Percentiles rank a stretch among this genome's conserved stretches.
phyloP scores from a whole-genome alignment of 108 stramenopile species.

The Nitzschia sp. region DNA sequence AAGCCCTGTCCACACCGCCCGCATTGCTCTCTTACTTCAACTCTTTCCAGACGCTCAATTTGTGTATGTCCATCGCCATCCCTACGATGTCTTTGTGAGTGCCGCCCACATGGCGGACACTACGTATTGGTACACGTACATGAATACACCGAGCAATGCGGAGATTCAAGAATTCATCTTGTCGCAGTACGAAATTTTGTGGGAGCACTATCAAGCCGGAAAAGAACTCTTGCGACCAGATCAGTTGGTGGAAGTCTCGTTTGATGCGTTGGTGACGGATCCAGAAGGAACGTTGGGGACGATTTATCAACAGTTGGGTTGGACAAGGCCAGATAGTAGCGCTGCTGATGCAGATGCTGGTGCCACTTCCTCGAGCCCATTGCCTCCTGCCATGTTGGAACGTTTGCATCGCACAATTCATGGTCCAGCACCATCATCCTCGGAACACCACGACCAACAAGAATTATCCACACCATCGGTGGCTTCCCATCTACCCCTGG shows the following conservation, averaged over 20 bases:
- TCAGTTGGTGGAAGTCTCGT: conserved; percentile 40
- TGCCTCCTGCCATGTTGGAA: conserved; percentile 2
- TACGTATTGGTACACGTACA: conserved; percentile 45
- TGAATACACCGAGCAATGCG: conserved; percentile 22
- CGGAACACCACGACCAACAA: too few relatives aligned
- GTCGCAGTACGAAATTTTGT: conserved; percentile 44
- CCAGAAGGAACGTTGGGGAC: conserved; percentile 25
- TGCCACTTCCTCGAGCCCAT: too few relatives aligned
- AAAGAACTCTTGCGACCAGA: neutral
- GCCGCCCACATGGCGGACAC: conserved; percentile 53
- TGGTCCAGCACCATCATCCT: too few relatives aligned
- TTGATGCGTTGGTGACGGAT: conserved; percentile 33
- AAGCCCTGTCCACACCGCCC: conserved; percentile 48
- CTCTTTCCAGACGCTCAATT: conserved; percentile 49
- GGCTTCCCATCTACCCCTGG: too few relatives aligned
- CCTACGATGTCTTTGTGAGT: conserved; percentile 41
- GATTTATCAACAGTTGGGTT: conserved; percentile 34
- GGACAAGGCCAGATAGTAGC: too few relatives aligned
- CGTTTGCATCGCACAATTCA: neutral
- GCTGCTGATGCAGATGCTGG: too few relatives aligned
- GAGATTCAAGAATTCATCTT: conserved; percentile 47
- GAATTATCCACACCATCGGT: too few relatives aligned
- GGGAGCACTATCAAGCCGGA: conserved; percentile 35
- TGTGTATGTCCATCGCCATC: conserved; percentile 49
- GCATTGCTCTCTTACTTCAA: conserved; percentile 29